Evolutionary conservation across 306 rosid genomes (phyloP), one percentile per base, ranked within the genome.

Genomic region (Rosa persica): DNA sequence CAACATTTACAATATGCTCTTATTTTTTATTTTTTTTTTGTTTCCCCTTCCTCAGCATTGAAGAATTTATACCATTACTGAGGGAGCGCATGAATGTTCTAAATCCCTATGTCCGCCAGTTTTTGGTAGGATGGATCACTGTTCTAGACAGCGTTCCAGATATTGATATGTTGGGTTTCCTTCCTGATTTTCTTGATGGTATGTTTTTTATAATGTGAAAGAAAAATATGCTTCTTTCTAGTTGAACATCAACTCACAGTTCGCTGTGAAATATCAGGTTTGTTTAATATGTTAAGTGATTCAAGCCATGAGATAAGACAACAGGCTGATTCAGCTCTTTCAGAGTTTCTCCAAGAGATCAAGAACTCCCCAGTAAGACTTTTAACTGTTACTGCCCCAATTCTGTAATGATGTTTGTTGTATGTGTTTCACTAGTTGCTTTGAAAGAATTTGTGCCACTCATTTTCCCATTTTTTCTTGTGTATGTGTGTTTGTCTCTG

Each of bases 71-170:
- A 81, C 99, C 99, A 30, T 80, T 96, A 83, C 78, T 96, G 86
- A 96, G 98, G 99, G 98, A 96, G 89, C 98, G 99, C 73, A 93
- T 96, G 98, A 93, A 96, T 85, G 94, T 96, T 83, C 83, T 96
- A 78, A 96, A 96, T 86, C 99, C 99, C 39, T 93, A 87, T 87
- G 99, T 96, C 67, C 98, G 99, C 40, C 99, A 93, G 89, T 93
- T 96, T 96, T 85, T 96, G 92, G 98, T 96, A 17, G 99, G 99
- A 84, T 96, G 99, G 99, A 96, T 96, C 82, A 91, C 98, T 79
- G 99, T 96, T 46, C 86, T 96, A 87, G 98, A 96, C 84, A 92
- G 99, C 71, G 99, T 93, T 82, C 99, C 99, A 44, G 96, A 93
- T 81, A 93, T 96, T 77, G 99, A 96, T 80, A 96, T 96, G 99